These are phyloP conservation scores for Acrodontium crateriforme DNA, from an alignment of 2,329 filamentous ascomycete species.

Conservation along the genomic window DNA sequence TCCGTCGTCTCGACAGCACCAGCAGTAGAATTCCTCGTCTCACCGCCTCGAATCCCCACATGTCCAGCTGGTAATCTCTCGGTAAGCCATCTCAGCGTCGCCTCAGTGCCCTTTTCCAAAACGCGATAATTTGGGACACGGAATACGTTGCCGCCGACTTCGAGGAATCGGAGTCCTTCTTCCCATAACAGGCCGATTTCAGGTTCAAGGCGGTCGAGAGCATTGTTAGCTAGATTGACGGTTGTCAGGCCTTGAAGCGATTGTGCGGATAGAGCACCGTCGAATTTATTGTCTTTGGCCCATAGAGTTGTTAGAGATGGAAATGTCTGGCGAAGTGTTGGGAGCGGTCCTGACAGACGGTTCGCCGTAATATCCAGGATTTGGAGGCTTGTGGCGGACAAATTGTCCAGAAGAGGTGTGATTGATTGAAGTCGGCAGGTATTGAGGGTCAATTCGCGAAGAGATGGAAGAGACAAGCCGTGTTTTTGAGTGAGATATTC, in stretches of 20 bases:
- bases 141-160: constrained; percentile 77
- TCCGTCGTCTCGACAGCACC: too few relatives aligned
- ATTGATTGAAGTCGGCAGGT: constrained; percentile 62
- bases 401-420: constrained; percentile 47
- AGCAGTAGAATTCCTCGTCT: too few relatives aligned
- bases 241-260: constrained; percentile 59
- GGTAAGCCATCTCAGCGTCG: constrained; percentile 66
- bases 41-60: too few relatives aligned
- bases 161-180: constrained; percentile 49
- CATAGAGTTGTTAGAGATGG: constrained; percentile 58
- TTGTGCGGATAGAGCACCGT: constrained; percentile 52
- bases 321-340: constrained; percentile 51
- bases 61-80: constrained; percentile 28
- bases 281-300: constrained; percentile 66
- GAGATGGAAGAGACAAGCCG: constrained; percentile 47
- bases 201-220: constrained; percentile 68
- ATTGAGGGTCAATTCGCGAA: constrained; percentile 64
- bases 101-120: constrained; percentile 75
- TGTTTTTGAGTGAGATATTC: constrained; percentile 58
- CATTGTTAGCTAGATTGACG: constrained; percentile 72
- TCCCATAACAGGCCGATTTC: constrained; percentile 65
- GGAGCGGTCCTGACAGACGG: constrained; percentile 54
- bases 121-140: constrained; percentile 74
- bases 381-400: constrained; percentile 61
- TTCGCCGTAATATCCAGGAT: constrained; percentile 75